These are phyloP conservation scores for Coemansia sp. DNA, from an alignment of 192 early-diverging fungal genomes.

Conservation along the genomic window DNA sequence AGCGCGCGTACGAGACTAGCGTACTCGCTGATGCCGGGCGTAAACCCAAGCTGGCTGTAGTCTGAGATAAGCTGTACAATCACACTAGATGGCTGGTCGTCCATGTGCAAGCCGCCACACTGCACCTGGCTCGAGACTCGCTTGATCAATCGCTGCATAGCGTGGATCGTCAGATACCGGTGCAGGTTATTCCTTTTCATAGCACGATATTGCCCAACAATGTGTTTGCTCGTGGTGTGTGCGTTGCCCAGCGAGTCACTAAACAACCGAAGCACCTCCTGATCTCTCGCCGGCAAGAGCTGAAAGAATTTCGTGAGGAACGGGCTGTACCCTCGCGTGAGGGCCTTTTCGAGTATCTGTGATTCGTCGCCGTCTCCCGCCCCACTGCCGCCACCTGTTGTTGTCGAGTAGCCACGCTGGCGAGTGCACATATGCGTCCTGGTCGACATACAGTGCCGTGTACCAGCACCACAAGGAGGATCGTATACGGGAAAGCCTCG, in stretches of 20 bases:
- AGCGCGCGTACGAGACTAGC: constrained; percentile 37
- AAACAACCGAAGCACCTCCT: constrained; percentile 25
- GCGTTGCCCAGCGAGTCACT: constrained; percentile 20
- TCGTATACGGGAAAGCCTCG: background rate
- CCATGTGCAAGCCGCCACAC: background rate
- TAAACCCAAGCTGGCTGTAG: constrained; percentile 38
- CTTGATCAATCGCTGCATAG: constrained; percentile 34
- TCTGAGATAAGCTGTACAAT: constrained; percentile 34
- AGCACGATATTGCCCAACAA: constrained; percentile 17
- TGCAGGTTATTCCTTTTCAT: constrained; percentile 25
- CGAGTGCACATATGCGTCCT: background rate
- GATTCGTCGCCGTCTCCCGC: background rate
- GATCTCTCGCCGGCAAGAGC: constrained; percentile 29
- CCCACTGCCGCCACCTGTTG: background rate
- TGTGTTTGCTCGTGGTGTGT: constrained; percentile 8
- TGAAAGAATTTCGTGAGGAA: constrained; percentile 42
- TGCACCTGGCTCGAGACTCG: constrained; percentile 18
- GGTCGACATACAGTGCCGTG: background rate
- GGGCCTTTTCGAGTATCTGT: constrained; percentile 16
- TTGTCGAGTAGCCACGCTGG: constrained; percentile 1
- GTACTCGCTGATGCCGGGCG: constrained; percentile 26
- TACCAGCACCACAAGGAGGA: background rate
- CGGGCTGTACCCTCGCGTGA: constrained; percentile 29
- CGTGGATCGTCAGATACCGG: constrained; percentile 33
- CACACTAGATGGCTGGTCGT: constrained; percentile 20